These are phyloP conservation scores for Xylariaceae sp. DNA, from an alignment of 2,329 filamentous ascomycete genomes.

Conservation along the genomic window DNA sequence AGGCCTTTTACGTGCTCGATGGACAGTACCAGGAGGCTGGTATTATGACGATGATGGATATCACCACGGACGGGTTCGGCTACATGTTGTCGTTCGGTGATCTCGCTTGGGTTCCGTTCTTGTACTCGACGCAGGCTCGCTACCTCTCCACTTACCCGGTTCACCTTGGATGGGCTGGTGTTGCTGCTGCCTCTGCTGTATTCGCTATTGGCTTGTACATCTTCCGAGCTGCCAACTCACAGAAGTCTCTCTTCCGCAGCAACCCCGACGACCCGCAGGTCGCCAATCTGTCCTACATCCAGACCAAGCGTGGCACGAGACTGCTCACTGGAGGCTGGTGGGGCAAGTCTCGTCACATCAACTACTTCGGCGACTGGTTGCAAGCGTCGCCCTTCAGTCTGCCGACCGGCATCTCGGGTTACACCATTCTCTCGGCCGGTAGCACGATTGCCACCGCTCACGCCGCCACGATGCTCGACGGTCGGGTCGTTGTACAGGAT, in stretches of 20 bases:
- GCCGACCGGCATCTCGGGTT: slow-evolving; percentile 75
- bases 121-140: slow-evolving; percentile 77
- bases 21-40: slow-evolving; percentile 81
- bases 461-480: slow-evolving; percentile 49
- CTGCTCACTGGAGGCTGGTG: slow-evolving; percentile 39
- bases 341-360: slow-evolving; percentile 69
- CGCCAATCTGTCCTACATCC: slow-evolving; percentile 75
- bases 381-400: slow-evolving; percentile 88
- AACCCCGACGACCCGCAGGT: slow-evolving; percentile 80
- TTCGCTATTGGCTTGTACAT: slow-evolving; percentile 74
- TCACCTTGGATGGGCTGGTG: slow-evolving; percentile 63
- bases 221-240: slow-evolving; percentile 85
- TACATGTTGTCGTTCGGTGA: slow-evolving; percentile 95
- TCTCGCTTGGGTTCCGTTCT: slow-evolving; percentile 85
- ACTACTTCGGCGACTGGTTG: slow-evolving; percentile 93
- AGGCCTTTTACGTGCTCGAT: slow-evolving; percentile 80
- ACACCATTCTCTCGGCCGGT: slow-evolving; percentile 61
- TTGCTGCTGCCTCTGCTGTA: slow-evolving; percentile 60
- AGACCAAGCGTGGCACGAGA: slow-evolving; percentile 76
- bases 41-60: slow-evolving; percentile 89
- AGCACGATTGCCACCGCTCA: slow-evolving; percentile 45
- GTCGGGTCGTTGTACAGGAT: slow-evolving; percentile 64
- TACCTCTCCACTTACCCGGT: slow-evolving; percentile 82
- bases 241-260: slow-evolving; percentile 92
- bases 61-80: slow-evolving; percentile 88